Evolutionary conservation across 768 basidiomycete genomes (phyloP).

Genomic region (Dioszegia crocea): DNA sequence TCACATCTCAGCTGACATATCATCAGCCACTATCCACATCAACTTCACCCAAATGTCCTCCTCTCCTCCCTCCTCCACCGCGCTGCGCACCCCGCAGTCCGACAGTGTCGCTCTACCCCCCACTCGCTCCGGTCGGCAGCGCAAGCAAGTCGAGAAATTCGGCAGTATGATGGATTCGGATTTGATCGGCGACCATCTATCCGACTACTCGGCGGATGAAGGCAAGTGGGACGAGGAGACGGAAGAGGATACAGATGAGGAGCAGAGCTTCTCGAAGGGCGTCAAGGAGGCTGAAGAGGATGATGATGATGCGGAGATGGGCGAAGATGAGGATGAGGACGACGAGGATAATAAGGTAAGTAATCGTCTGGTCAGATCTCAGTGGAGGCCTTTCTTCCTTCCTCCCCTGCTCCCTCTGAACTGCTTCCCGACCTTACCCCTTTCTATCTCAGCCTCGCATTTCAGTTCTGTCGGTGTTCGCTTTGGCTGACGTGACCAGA

Average conservation of each 20-base stretch:
- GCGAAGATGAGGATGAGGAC: slow-evolving; percentile 12
- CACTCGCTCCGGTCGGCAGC: slow-evolving; percentile 4
- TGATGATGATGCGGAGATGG: slow-evolving; percentile 6
- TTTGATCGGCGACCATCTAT: slow-evolving; percentile 4
- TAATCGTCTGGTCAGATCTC: neutral
- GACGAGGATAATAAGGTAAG: slow-evolving; percentile 6
- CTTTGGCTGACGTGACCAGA: slow-evolving; percentile 4
- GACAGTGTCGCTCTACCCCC: neutral
- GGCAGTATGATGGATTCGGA: slow-evolving; percentile 12
- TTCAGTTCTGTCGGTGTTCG: neutral
- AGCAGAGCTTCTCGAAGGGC: slow-evolving; percentile 12
- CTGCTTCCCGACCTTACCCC: too few species aligned
- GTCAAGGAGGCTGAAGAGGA: slow-evolving; percentile 5
- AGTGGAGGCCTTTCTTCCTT: neutral
- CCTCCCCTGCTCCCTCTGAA: neutral
- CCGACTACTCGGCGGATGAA: slow-evolving; percentile 2
- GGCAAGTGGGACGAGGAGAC: slow-evolving; percentile 8
- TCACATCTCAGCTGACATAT: slow-evolving; percentile 4
- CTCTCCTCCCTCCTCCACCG: slow-evolving; percentile 16
- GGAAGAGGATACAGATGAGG: slow-evolving; percentile 14
- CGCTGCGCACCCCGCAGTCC: slow-evolving; percentile 4
- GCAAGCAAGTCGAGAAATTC: slow-evolving; percentile 11
- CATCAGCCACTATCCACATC: slow-evolving; percentile 2
- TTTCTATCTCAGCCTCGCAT: neutral
- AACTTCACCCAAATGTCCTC: slow-evolving; percentile 3